These are phyloP conservation scores for Cercophora sp. DNA, from an alignment of 495 filamentous ascomycete species.

Conservation along the genomic window DNA sequence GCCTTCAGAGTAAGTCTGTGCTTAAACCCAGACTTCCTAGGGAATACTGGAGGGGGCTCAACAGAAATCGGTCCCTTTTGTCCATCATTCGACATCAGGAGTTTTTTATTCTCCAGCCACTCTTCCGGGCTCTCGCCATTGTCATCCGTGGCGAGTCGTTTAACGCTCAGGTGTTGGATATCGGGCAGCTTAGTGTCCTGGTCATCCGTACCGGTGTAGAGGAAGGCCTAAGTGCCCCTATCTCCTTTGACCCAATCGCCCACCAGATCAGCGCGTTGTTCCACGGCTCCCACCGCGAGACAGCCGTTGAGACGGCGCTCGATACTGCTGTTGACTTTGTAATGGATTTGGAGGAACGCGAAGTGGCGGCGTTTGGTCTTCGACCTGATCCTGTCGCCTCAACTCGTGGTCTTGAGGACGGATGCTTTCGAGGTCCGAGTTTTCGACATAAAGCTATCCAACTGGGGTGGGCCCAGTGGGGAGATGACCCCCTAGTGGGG, in stretches of 20 bases:
- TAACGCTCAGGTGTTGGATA: neutral
- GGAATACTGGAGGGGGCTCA: neutral
- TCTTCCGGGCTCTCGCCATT: conserved; percentile 9
- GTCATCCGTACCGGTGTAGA: conserved; percentile 2
- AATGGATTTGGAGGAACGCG: conserved; percentile 9
- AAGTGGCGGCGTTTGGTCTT: conserved; percentile 11
- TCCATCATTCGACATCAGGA: conserved; percentile 1
- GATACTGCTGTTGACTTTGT: conserved; percentile 10
- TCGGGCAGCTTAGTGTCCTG: neutral
- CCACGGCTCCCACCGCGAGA: conserved; percentile 2
- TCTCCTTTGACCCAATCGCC: conserved; percentile 9
- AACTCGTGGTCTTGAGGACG: neutral
- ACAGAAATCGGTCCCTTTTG: neutral
- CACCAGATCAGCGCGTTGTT: neutral
- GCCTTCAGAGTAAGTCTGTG: neutral
- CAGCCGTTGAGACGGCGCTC: conserved; percentile 2
- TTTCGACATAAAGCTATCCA: too few relatives aligned
- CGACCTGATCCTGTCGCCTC: conserved; percentile 11
- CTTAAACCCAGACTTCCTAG: conserved; percentile 2
- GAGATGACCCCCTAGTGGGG: too few relatives aligned
- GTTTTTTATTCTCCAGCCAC: conserved; percentile 8
- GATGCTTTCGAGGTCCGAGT: conserved; percentile 2
- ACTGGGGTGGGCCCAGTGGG: too few relatives aligned
- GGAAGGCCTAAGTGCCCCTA: conserved; percentile 8
- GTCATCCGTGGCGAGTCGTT: conserved; percentile 4